Base-by-base conservation (phyloP, 2,329 filamentous ascomycete genomes). In the Monilinia vaccinii-corymbosi region DNA sequence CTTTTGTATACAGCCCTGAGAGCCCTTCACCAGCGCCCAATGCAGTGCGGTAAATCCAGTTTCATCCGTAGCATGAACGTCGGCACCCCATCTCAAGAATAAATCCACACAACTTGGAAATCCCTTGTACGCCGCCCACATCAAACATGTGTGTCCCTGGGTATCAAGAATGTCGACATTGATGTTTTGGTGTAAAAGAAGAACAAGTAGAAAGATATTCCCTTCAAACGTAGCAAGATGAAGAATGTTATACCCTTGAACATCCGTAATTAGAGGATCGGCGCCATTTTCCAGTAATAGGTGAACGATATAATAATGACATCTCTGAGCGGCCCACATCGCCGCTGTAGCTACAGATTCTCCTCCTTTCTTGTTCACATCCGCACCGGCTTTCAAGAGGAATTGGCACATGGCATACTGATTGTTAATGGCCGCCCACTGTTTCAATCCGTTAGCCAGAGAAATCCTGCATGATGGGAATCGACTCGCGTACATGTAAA, bases 341-440 rank as follows among this genome's bases (percentile, higher is more conserved):
- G 96, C 85, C 18, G 94, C 89, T 47, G 94, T 97, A 18, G 94
- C 93, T 46, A 96, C 82, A 11, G 92, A 96, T 71, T 97, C 93
- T 73, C 94, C 94, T 73, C 95, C 94, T 74, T 95, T 96, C 64
- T 86, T 87, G 76, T 99, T 97, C 70, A 97, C 88, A 71, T 96
- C 88, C 71, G 92, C 94, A 23, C 71, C 71, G 52, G 79, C 78
- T 66, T 88, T 89, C 72, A 99, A 83, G 48, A 99, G 85, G 75
- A 95, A 97, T 74, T 94, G 93, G 82, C 93, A 97, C 79, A 97
- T 91, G 66, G 90, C 89, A 77, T 93, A 95, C 73, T 97, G 94
- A 72, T 97, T 97, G 77, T 99, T 99, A 74, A 99, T 97, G 42
- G 95, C 91, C 50, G 94, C 94, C 94, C 94, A 99, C 91, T 99